Evolutionary conservation across 352 stramenopile genomes (phyloP).

Genomic region (Phytophthora sp.): DNA sequence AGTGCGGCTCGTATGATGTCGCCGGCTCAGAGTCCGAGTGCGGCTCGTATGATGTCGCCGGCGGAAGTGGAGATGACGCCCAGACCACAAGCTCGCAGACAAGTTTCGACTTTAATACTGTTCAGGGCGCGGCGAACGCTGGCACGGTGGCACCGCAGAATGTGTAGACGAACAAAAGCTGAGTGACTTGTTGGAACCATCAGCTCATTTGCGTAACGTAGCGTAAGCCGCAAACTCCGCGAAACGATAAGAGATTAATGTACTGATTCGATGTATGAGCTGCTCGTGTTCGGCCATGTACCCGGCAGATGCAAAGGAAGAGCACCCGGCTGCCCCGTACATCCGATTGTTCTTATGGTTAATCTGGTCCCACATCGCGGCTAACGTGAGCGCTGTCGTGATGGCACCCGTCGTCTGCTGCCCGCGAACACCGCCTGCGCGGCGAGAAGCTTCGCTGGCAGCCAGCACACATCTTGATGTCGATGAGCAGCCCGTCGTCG

Average conservation of each 20-base stretch:
- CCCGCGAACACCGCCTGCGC: constrained; percentile 6
- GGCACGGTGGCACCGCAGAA: constrained; percentile 16
- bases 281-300: no score
- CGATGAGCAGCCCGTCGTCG: no score
- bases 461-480: constrained; percentile 4
- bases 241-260: no score
- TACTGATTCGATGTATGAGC: no score
- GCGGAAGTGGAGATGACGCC: background rate
- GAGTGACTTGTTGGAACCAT: background rate
- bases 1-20: constrained; percentile 16
- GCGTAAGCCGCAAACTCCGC: background rate
- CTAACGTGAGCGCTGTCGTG: background rate
- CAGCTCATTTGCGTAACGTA: background rate
- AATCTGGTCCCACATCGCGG: constrained; percentile 2
- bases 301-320: background rate
- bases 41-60: constrained; percentile 10
- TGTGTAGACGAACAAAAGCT: background rate
- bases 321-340: background rate
- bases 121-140: constrained; percentile 6
- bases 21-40: constrained; percentile 7
- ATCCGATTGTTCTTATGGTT: background rate
- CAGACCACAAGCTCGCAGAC: constrained; percentile 18
- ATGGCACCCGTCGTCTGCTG: constrained; percentile 16
- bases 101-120: constrained; percentile 18
- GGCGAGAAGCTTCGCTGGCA: background rate